phyloP scores from a whole-genome alignment of 768 basidiomycete species.

The Pleurotus tuoliensis region DNA sequence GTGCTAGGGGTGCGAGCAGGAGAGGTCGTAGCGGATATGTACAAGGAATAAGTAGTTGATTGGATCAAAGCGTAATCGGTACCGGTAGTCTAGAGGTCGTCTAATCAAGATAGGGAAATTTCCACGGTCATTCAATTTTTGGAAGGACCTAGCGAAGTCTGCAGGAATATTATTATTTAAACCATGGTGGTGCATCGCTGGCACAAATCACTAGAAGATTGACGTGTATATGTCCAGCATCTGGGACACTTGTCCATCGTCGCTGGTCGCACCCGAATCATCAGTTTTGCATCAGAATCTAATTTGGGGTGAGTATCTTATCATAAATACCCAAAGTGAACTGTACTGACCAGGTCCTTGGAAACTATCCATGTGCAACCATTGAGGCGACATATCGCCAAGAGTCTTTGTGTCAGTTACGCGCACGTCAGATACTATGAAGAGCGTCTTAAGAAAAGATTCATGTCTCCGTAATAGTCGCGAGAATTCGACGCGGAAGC shows the following conservation, averaged over 20 bases:
- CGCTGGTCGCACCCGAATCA: conserved; percentile 61
- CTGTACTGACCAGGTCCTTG: conserved; percentile 40
- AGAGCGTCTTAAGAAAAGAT: conserved; percentile 63
- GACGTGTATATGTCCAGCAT: conserved; percentile 80
- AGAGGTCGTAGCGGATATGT: conserved; percentile 38
- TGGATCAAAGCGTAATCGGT: neutral
- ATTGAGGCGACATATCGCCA: conserved; percentile 35
- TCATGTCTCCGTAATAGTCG: conserved; percentile 47
- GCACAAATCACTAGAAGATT: conserved; percentile 53
- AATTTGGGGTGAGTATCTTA: neutral
- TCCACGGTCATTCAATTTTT: neutral
- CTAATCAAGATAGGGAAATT: neutral
- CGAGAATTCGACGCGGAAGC: conserved; percentile 17
- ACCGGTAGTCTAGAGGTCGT: neutral
- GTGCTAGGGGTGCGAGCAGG: conserved; percentile 40
- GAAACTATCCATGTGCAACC: conserved; percentile 46
- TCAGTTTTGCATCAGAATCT: conserved; percentile 30
- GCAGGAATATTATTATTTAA: conserved; percentile 10
- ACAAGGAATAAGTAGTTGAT: neutral
- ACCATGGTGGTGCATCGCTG: conserved; percentile 43
- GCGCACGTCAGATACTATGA: conserved; percentile 73
- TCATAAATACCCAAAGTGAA: neutral
- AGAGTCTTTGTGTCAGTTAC: conserved; percentile 44
- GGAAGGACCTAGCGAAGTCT: too few species aligned
- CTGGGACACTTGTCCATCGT: conserved; percentile 74